phyloP scores from a whole-genome alignment of 129 eudicot species.

The Lonicera japonica region DNA sequence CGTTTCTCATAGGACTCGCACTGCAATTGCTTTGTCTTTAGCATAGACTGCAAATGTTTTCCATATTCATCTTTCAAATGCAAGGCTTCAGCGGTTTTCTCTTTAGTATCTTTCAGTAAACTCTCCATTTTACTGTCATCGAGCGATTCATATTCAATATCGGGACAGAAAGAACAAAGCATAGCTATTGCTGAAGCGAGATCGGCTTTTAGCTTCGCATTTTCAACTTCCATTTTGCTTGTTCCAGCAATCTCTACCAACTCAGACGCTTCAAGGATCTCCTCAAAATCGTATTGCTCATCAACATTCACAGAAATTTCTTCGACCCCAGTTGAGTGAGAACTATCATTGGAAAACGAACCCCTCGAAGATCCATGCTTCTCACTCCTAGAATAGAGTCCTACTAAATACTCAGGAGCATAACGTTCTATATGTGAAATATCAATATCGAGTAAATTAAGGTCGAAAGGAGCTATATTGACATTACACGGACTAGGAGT shows the following conservation, averaged over 20 bases:
- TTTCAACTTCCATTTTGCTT: conserved; percentile 85
- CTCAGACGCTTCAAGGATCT: conserved; percentile 52
- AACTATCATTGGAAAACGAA: conserved; percentile 44
- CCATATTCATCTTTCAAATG: conserved; percentile 69
- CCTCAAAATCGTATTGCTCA: conserved; percentile 33
- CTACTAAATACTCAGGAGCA: conserved; percentile 71
- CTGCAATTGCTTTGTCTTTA: conserved; percentile 57
- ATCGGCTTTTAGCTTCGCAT: conserved; percentile 77
- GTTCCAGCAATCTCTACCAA: conserved; percentile 81
- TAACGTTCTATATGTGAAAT: conserved; percentile 71
- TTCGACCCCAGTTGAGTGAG: conserved; percentile 36
- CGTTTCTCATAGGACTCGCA: conserved; percentile 78
- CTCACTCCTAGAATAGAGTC: conserved; percentile 44
- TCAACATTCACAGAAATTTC: conserved; percentile 31
- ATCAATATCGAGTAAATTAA: conserved; percentile 72
- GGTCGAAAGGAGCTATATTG: conserved; percentile 74
- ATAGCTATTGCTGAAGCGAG: conserved; percentile 88
- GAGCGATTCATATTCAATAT: conserved; percentile 49
- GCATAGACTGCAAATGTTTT: conserved; percentile 47
- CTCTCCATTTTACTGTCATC: conserved; percentile 58
- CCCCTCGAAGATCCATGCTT: conserved; percentile 45
- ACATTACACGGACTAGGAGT: conserved; percentile 77
- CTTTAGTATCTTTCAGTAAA: conserved; percentile 58
- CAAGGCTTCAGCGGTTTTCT: conserved; percentile 81
- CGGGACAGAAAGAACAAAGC: conserved; percentile 46